A percentile compares a stretch with the other conserved stretches of the same genome.
phyloP scores from a whole-genome alignment of 2,329 filamentous ascomycete species.

The Dactylella cylindrospora region DNA sequence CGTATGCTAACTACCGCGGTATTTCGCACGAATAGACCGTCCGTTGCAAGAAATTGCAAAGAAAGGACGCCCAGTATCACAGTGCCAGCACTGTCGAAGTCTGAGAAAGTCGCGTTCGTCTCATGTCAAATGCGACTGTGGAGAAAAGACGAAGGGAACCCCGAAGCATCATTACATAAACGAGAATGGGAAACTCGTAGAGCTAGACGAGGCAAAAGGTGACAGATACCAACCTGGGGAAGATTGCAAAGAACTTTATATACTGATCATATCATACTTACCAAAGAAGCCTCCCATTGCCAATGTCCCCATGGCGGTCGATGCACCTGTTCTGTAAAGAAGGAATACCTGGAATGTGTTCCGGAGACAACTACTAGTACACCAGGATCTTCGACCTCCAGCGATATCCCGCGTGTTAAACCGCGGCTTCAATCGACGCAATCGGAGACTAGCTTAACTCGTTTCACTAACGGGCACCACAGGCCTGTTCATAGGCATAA shows the following conservation, averaged over 20 bases:
- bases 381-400: constrained; percentile 53
- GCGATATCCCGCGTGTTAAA: constrained; percentile 54
- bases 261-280: constrained; percentile 17
- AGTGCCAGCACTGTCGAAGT: constrained; percentile 94
- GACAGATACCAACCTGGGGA: constrained; percentile 3
- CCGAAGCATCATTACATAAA: constrained; percentile 44
- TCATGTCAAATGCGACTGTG: constrained; percentile 95
- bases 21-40: constrained; percentile 64
- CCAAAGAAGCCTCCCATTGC: constrained; percentile 61
- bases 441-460: constrained; percentile 61
- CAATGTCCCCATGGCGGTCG: constrained; percentile 70
- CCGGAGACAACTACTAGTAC: constrained; percentile 64
- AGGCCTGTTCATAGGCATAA: constrained; percentile 65
- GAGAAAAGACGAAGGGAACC: constrained; percentile 69
- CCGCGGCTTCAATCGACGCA: constrained; percentile 65
- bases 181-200: constrained; percentile 42
- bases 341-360: constrained; percentile 65
- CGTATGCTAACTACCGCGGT: constrained; percentile 24
- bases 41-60: constrained; percentile 93
- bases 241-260: background rate
- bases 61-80: constrained; percentile 94
- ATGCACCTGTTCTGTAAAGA: constrained; percentile 67
- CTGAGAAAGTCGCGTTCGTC: constrained; percentile 94
- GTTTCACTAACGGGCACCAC: constrained; percentile 66
- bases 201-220: constrained; percentile 42